Conservation (phyloP, 768 basidiomycete species). For the Amanita exitialis region DNA sequence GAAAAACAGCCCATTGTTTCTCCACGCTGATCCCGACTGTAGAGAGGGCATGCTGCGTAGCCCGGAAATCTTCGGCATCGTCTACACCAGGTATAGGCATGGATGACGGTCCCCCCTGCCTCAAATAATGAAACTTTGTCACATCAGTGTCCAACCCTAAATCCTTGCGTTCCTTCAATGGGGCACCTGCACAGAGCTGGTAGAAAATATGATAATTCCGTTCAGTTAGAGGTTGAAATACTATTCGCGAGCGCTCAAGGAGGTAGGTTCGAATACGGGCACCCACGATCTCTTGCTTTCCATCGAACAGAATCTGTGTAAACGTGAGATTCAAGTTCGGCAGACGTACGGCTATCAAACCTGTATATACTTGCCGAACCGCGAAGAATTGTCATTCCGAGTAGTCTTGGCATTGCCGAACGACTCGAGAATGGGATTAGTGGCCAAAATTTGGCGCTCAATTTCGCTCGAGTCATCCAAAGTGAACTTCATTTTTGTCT, state of each 20-base stretch:
- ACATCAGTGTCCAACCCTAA: slow-evolving; percentile 83
- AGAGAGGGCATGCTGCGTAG: slow-evolving; percentile 89
- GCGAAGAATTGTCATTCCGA: slow-evolving; percentile 96
- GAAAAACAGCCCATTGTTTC: slow-evolving; percentile 97
- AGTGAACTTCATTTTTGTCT: slow-evolving; percentile 60
- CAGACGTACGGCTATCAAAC: slow-evolving; percentile 29
- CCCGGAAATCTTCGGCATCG: slow-evolving; percentile 90
- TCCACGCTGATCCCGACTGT: slow-evolving; percentile 97
- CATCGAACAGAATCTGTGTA: slow-evolving; percentile 88
- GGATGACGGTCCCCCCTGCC: slow-evolving; percentile 84
- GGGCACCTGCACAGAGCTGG: slow-evolving; percentile 95
- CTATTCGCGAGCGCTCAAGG: slow-evolving; percentile 92
- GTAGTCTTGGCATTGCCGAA: slow-evolving; percentile 99
- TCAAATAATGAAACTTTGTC: slow-evolving; percentile 84
- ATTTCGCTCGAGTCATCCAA: slow-evolving; percentile 88
- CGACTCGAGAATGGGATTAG: slow-evolving; percentile 98
- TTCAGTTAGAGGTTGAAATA: slow-evolving; percentile 94
- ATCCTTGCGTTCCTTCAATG: slow-evolving; percentile 90
- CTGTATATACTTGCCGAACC: slow-evolving; percentile 99
- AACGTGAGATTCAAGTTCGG: not conserved
- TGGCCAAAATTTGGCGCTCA: slow-evolving; percentile 94
- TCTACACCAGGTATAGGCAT: slow-evolving; percentile 89
- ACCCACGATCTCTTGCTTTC: slow-evolving; percentile 92
- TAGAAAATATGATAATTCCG: slow-evolving; percentile 99
- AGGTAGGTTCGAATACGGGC: slow-evolving; percentile 98